Evolutionary conservation across 2,329 filamentous ascomycete species (phyloP), one percentile per base, ranked within the genome.

Genomic region (Neobulgaria alba): DNA sequence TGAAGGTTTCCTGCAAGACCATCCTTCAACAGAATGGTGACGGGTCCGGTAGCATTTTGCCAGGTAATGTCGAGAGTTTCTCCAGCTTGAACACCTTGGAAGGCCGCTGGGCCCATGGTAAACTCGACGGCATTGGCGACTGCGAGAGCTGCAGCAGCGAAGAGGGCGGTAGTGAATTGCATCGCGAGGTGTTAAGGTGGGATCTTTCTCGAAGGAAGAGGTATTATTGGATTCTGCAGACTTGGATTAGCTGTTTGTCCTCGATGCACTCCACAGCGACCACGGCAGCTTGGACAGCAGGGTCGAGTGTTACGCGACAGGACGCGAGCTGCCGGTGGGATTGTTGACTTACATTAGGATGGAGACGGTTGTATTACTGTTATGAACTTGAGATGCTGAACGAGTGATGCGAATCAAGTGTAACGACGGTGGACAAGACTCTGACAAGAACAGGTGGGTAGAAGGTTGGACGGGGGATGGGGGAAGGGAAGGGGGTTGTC

Each of bases 21-120:
- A 29, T 50, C 50, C 50, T 54, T 57, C 15, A 60, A 43, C 10
- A 46, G 21, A 18, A 60, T 33, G 14, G 50, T 56, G 14, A 60
- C 56, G 14, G 54, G 42, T 12, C 56, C 55, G 1, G 39, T 8
- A 14, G 50, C 51, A 10, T 41, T 45, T 12, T 44, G 18, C 57
- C 57, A 60, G 30, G 47, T 54, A 36, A 60, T 42, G 10, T 41
- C 49, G 37, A 57, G 51, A 14, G 52, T 17, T 3, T 39, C 9
- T 7, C 55, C 55, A 23, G 48, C 51, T 12, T 42, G 45, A 33
- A 58, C 39, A 2, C 33, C 41, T 16, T 40, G 39, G 39, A 53
- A 58, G n/a, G 37, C 31, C 10, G 39, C 29, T 3, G 49, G 14
- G 33, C 23, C 29, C 33, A 54, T 60, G 34, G 53, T 57, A 46